Base-by-base conservation (phyloP, 1,284 basidiomycete species). In the Cryptococcus neoformans region DNA sequence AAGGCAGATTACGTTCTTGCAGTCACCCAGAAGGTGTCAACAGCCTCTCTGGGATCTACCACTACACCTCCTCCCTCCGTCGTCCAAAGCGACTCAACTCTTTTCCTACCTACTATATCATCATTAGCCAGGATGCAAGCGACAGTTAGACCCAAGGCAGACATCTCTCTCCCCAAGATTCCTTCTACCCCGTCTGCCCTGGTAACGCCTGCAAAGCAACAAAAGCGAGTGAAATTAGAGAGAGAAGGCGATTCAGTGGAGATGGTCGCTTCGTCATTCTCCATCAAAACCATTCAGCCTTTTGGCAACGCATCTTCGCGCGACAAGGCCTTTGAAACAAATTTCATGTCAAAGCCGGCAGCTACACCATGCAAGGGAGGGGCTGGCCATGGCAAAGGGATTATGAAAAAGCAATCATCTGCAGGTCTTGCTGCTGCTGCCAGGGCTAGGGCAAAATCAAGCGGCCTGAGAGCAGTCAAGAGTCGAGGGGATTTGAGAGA, bases 61-160 rank as follows among this genome's bases (percentile, higher is more conserved):
- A n/a, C 16, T 14, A 3, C 41, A 10, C 46, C 49, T 21, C 21
- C 49, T 39, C 41, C 54, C 6, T 49, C 48, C 6, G 7, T 49
- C 44, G 41, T 16, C 44, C 58, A 68, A 12, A 51, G 67, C 10
- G 53, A 64, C 10, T 70, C 72, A 4, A 70, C 68, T 16, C 58
- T 74, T 8, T 64, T 66, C 37, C 49, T 66, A 4, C 73, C 74
- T 0, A 76, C 74, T 4, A 72, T 70, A 0, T 66, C 70, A 16
- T 73, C 71, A 4, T 50, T 69, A 0, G 74, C 74, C 1, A 58
- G 74, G 36, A 73, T 73, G 70, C 72, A 76, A 57, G 70, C 74
- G 28, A 76, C 71, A 8, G 63, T 75, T 49, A 69, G 64, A 58
- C 74, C 72, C 3, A 59, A 56, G 4, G 35, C 55, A 0, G 45